These are phyloP conservation scores for Colletotrichum tanaceti DNA, from an alignment of 2,329 filamentous ascomycete species.

Conservation along the genomic window DNA sequence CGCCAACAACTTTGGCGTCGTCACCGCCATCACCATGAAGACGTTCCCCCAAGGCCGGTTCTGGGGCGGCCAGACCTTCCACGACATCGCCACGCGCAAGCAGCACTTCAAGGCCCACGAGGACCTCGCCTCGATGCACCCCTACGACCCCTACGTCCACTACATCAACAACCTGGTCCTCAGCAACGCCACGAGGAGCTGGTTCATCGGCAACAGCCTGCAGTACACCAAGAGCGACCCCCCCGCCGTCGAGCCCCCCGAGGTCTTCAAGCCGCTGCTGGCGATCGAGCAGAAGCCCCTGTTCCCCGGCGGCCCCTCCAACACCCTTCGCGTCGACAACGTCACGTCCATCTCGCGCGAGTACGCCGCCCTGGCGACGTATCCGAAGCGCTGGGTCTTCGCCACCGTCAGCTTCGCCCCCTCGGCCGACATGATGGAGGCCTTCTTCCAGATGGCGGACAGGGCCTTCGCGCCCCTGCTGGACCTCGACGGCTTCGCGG, in stretches of 20 bases:
- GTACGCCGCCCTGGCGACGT: constrained; percentile 15
- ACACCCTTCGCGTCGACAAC: constrained; percentile 23
- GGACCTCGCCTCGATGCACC: constrained; percentile 3
- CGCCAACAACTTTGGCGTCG: constrained; percentile 57
- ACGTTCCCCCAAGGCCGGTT: constrained; percentile 10
- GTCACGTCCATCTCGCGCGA: constrained; percentile 26
- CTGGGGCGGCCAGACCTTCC: constrained; percentile 25
- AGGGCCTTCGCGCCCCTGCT: not conserved
- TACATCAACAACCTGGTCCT: constrained; percentile 31
- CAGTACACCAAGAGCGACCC: constrained; percentile 27
- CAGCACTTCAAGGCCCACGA: constrained; percentile 25
- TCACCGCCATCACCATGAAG: constrained; percentile 41
- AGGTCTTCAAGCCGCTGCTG: constrained; percentile 8
- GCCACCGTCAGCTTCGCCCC: constrained; percentile 26
- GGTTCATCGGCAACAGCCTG: constrained; percentile 26
- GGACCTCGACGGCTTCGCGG: constrained; percentile 10
- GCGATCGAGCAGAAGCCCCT: not conserved
- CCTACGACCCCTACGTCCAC: constrained; percentile 19
- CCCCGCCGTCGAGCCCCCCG: not conserved
- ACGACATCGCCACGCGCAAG: constrained; percentile 21
- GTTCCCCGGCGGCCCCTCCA: constrained; percentile 10
- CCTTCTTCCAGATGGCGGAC: constrained; percentile 24
- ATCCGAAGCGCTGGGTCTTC: constrained; percentile 11
- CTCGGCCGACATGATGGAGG: constrained; percentile 21
- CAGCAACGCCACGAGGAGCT: constrained; percentile 20